phyloP scores from a whole-genome alignment of 306 rosid genomes.

The Luffa acutangula region DNA sequence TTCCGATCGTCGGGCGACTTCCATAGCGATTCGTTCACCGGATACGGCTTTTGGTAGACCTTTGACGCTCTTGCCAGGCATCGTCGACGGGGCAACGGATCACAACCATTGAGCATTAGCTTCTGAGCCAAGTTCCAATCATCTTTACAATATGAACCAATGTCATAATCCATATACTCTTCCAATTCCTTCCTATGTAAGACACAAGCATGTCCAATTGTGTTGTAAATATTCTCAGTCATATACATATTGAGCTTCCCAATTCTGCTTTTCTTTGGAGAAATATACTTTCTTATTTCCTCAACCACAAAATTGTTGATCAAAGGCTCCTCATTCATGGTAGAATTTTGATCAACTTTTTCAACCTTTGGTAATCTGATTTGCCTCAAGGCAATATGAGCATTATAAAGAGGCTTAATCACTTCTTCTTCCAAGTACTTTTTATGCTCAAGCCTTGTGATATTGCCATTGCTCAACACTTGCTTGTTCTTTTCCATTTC shows the following conservation, averaged over 20 bases:
- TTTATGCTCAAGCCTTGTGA: slow-evolving; percentile 32
- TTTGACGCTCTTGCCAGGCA: slow-evolving; percentile 84
- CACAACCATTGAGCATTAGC: slow-evolving; percentile 87
- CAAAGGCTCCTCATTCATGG: slow-evolving; percentile 59
- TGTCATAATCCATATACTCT: slow-evolving; percentile 80
- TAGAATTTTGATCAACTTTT: slow-evolving; percentile 29
- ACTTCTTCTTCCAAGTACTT: slow-evolving; percentile 58
- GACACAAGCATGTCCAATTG: slow-evolving; percentile 88
- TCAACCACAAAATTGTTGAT: slow-evolving; percentile 60
- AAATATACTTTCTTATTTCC: slow-evolving; percentile 80
- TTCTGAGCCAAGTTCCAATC: slow-evolving; percentile 84
- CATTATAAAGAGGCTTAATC: slow-evolving; percentile 62
- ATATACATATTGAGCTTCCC: slow-evolving; percentile 57
- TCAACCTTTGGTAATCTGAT: slow-evolving; percentile 46
- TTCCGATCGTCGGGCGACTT: slow-evolving; percentile 60
- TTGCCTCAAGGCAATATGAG: slow-evolving; percentile 63
- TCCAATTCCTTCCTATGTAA: slow-evolving; percentile 56
- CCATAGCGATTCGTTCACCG: slow-evolving; percentile 77
- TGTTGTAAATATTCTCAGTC: slow-evolving; percentile 48
- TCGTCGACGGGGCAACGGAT: slow-evolving; percentile 80
- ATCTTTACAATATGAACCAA: slow-evolving; percentile 88
- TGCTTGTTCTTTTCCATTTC: slow-evolving; percentile 51
- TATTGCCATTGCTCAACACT: slow-evolving; percentile 16
- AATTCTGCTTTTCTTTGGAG: slow-evolving; percentile 64
- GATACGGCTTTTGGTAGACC: slow-evolving; percentile 56